Evolutionary conservation across 164 flowering plant genomes (phyloP), one percentile per base, ranked within the genome.

Genomic region (Houttuynia cordata): DNA sequence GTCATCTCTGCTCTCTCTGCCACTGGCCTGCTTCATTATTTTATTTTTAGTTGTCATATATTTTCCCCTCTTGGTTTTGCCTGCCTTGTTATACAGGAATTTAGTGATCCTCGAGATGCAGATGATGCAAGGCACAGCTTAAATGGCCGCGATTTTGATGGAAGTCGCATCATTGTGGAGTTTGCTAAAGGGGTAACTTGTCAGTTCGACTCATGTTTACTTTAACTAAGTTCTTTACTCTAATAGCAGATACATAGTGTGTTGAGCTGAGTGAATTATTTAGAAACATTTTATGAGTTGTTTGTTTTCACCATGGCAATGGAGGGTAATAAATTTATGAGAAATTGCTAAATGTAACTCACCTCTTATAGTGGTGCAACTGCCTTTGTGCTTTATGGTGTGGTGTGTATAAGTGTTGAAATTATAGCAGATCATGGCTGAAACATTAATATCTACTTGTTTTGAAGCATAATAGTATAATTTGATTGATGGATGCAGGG

Each of bases 81-180:
- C 65, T 56, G 18, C 23, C 1, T 17, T 47, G 66, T 30, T 13
- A 47, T 34, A 56, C 80, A 87, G 96, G 96, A 89, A 67, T 89
- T 89, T 57, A 84, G 94, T 68, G 96, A 91, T 70, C 84, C 88
- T 7, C 83, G 98, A 24, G 98, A 92, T 85, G 98, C 98, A 37
- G 98, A 91, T 71, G 96, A 91, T 82, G 98, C 98, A 66, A 78
- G 72, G 56, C 66, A 74, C 57, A 66, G 70, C 52, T 60, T 74
- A 54, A 65, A 74, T 71, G 74, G 74, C 30, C 61, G 77, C 10
- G 72, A 71, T 10, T 52, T 74, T 60, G 70, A 57, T 72, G 96
- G 97, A 59, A 84, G 91, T 62, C 91, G 93, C 21, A 76, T 92
- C 19, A 66, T 81, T 63, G 98, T 92, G 65, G 96, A 92, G 69